These are phyloP conservation scores for Russula ochroleuca DNA, from an alignment of 768 basidiomycete species.

Conservation along the genomic window DNA sequence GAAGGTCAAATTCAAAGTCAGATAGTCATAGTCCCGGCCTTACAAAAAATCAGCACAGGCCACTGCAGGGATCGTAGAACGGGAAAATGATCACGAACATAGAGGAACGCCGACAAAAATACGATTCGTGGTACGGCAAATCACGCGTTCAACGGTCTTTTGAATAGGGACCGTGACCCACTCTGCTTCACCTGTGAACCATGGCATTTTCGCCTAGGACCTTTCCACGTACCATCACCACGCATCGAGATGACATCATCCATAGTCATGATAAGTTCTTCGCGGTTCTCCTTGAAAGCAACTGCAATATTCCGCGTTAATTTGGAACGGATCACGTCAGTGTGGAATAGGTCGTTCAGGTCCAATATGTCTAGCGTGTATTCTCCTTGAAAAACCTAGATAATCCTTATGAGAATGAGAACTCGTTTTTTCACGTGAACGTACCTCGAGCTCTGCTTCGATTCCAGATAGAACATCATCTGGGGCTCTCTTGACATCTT, in stretches of 20 bases:
- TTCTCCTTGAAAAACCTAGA: not conserved
- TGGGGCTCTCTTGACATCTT: not conserved
- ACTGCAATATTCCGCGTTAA: not conserved
- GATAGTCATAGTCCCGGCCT: slow-evolving; percentile 45
- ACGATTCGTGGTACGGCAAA: not conserved
- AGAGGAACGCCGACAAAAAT: slow-evolving; percentile 40
- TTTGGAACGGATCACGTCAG: not conserved
- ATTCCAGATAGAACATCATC: not conserved
- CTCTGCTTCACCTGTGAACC: slow-evolving; percentile 28
- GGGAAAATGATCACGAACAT: slow-evolving; percentile 29
- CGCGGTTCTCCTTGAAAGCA: not conserved
- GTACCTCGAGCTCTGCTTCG: too few species aligned
- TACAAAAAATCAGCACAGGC: not conserved
- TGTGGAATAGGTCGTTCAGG: fast-evolving
- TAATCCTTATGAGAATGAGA: not conserved
- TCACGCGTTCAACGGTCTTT: slow-evolving; percentile 23
- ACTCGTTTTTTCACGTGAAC: not conserved
- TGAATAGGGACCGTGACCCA: slow-evolving; percentile 36
- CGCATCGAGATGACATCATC: too few species aligned
- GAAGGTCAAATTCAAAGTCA: slow-evolving; percentile 27
- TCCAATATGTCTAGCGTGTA: not conserved
- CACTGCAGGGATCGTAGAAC: not conserved
- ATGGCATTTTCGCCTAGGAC: not conserved
- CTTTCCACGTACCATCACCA: not conserved
- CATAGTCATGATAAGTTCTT: not conserved